Percentiles rank a stretch among this genome's conserved stretches.
phyloP scores from a whole-genome alignment of 768 basidiomycete species.

The Xerocomellus amylosporus region DNA sequence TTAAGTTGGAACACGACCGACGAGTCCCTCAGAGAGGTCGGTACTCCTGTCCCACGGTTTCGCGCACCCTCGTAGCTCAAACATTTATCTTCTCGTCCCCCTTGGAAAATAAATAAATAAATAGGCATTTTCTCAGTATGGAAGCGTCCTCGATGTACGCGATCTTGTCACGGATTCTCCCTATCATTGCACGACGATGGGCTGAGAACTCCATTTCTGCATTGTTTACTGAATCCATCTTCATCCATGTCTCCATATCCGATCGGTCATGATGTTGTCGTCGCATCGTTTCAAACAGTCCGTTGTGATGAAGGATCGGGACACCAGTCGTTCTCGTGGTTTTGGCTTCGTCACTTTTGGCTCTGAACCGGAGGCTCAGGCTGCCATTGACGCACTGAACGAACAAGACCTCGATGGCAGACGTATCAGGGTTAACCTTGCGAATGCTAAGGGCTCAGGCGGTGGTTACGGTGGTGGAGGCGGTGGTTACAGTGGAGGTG shows the following conservation, averaged over 20 bases:
- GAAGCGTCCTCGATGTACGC: constrained; percentile 51
- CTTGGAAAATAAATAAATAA: background rate
- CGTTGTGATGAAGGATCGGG: constrained; percentile 47
- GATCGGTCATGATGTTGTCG: constrained; percentile 6
- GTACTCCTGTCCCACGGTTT: constrained; percentile 9
- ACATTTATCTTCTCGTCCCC: constrained; percentile 1
- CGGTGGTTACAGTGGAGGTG: constrained; percentile 11
- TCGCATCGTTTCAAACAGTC: constrained; percentile 18
- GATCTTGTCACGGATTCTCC: constrained; percentile 30
- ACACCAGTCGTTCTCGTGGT: constrained; percentile 56
- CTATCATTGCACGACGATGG: constrained; percentile 32
- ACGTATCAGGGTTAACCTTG: constrained; percentile 49
- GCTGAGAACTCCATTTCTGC: constrained; percentile 26
- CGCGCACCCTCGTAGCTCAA: constrained; percentile 2
- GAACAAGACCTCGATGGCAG: constrained; percentile 57
- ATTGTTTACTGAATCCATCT: constrained; percentile 27
- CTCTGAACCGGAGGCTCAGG: constrained; percentile 36
- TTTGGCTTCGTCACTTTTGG: constrained; percentile 54
- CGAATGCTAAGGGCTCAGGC: constrained; percentile 26
- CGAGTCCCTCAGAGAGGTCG: constrained; percentile 23
- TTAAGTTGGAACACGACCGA: constrained; percentile 35
- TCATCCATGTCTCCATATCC: constrained; percentile 19
- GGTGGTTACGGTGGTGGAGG: constrained; percentile 11
- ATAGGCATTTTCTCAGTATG: constrained; percentile 44
- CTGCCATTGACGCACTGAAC: constrained; percentile 44